Base-by-base conservation (phyloP, 164 flowering plant genomes). In the Tetrastigma voinierianum region DNA sequence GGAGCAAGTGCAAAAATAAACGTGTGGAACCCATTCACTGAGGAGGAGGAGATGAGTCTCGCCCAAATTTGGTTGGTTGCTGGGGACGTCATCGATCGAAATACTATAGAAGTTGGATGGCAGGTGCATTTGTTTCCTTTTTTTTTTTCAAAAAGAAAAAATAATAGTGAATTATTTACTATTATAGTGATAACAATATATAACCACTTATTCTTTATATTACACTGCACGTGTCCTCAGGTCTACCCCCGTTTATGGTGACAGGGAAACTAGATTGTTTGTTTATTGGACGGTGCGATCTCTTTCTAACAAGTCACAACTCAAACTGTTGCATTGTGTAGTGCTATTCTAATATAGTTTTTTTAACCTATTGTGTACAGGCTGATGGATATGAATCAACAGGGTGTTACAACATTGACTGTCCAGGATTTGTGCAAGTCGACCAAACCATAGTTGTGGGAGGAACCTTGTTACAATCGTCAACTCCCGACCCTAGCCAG, bases 351-450 rank as follows among this genome's bases (percentile, higher is more conserved):
- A n/a, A n/a, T n/a, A n/a, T n/a, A n/a, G n/a, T n/a, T n/a, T n/a
- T n/a, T n/a, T n/a, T n/a, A n/a, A n/a, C n/a, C n/a, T n/a, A n/a
- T 25, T 8, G 11, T 20, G n/a, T n/a, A n/a, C 25, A 57, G 4
- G 43, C 32, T 25, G 49, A 59, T 43, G 18, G 18, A 10, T 59
- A 59, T n/a, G 5, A 32, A 40, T 17, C 16, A 44, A 32, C 24
- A 5, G 62, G 62, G 8, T 59, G 62, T 46, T 59, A 59, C 9
- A 59, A 59, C 17, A 3, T 59, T 19, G 8, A 14, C 4, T 59
- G 62, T 46, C 62, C 62, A 9, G 62, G 24, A 20, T 59, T 59
- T 44, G 62, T 59, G n/a, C 49, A 59, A 25, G 47, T 40, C 0
- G 43, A n/a, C 47, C 7, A 10, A 8, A 15, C 16, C 11, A 12